Evolutionary conservation across 129 eudicot species (phyloP), one percentile per base, ranked within the genome.

Genomic region (Lonicera japonica): DNA sequence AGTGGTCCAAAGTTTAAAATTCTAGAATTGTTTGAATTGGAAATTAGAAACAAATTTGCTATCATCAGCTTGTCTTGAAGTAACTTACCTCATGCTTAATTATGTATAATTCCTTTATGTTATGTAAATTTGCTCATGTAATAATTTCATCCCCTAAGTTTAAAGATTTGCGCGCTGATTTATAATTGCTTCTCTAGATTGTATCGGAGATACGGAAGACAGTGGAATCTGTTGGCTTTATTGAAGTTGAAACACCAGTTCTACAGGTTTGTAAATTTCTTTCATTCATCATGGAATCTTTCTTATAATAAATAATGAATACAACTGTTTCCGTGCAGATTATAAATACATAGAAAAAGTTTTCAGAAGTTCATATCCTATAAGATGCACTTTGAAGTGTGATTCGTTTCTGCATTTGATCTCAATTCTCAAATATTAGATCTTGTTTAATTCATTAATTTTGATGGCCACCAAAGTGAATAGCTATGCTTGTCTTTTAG

Each of bases 181-280:
- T 67, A 21, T 55, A 60, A 65, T 59, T 68, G 25, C 71, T 60
- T 82, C 79, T 66, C 84, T 88, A 92, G 99, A 86, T 94, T 74
- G 86, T 94, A 43, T 94, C 99, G 69, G 87, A 82, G 69, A 82
- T 94, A 67, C 86, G 99, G 63, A 85, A 73, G 85, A 80, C 96
- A 0, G 99, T 94, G 17, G 99, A 94, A 77, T 94, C 92, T 20
- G 56, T 80, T 48, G 96, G 96, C 52, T 94, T 80, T 83, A 64
- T 94, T 70, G 96, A 85, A 72, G 96, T 94, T 38, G 99, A 94
- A 67, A 94, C 99, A 39, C 99, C 99, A 41, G 99, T 94, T 74
- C 77, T 94, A 67, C 99, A 94, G 99, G 99, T 92, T 54, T 36
- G 73, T 60, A 52, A 63, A 24, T 61, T 45, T 19, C 4, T 54